Evolutionary conservation across 2,329 filamentous ascomycete species (phyloP).

Genomic region (Calonectria montana): DNA sequence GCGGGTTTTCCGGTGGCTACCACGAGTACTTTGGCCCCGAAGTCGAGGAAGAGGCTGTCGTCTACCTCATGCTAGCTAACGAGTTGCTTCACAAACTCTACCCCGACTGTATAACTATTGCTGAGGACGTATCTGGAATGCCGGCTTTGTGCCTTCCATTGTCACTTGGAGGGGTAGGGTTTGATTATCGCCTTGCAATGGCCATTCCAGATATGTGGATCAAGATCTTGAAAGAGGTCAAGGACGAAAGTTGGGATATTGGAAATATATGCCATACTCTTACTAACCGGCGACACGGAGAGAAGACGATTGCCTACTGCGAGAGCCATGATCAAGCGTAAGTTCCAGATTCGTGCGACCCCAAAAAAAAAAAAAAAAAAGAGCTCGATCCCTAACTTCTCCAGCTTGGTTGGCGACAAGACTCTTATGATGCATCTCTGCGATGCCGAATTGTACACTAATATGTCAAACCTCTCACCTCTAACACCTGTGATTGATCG

Average conservation of each 20-base stretch:
- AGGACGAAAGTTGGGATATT: slow-evolving; percentile 94
- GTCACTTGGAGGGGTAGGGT: slow-evolving; percentile 89
- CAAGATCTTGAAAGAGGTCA: slow-evolving; percentile 94
- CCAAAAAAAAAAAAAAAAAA: too few species aligned
- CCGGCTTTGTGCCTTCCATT: slow-evolving; percentile 92
- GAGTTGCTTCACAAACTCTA: slow-evolving; percentile 95
- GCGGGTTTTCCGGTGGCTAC: slow-evolving; percentile 96
- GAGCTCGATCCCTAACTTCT: slow-evolving; percentile 30
- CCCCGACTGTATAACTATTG: slow-evolving; percentile 88
- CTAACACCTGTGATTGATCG: slow-evolving; percentile 90
- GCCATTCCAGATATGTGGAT: slow-evolving; percentile 99
- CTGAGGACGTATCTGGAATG: slow-evolving; percentile 98
- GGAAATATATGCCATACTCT: slow-evolving; percentile 85
- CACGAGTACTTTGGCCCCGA: slow-evolving; percentile 94
- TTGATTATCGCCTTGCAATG: slow-evolving; percentile 98
- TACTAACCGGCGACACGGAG: slow-evolving; percentile 91
- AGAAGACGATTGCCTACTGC: slow-evolving; percentile 98
- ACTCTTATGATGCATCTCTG: slow-evolving; percentile 98
- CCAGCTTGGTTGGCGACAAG: slow-evolving; percentile 93
- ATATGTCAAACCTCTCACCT: slow-evolving; percentile 91
- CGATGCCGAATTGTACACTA: slow-evolving; percentile 95
- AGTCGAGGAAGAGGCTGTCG: slow-evolving; percentile 93
- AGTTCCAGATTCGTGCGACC: slow-evolving; percentile 52
- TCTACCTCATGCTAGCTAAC: slow-evolving; percentile 96
- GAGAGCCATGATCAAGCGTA: slow-evolving; percentile 98